Evolutionary conservation across 495 filamentous ascomycete genomes (phyloP).

Genomic region (Cetradonia linearis): DNA sequence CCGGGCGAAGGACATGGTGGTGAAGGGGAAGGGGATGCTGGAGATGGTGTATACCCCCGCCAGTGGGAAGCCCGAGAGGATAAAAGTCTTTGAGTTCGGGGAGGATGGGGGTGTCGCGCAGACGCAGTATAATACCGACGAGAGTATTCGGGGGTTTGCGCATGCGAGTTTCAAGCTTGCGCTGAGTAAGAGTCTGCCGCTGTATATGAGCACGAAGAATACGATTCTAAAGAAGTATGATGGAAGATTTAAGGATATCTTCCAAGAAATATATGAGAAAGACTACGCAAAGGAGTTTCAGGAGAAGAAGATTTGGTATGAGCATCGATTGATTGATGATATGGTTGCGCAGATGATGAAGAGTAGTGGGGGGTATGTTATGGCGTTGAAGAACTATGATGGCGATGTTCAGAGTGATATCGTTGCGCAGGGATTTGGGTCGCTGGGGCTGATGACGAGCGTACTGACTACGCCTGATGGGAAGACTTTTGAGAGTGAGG

Average conservation of each 20-base stretch:
- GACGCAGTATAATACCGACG: constrained; percentile 96
- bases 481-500: constrained; percentile 93
- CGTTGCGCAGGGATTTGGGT: constrained; percentile 95
- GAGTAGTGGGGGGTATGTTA: constrained; percentile 85
- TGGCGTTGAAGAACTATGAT: constrained; percentile 99
- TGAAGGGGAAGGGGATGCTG: constrained; percentile 70
- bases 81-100: constrained; percentile 86
- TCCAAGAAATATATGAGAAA: constrained; percentile 89
- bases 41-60: constrained; percentile 87
- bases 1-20: constrained; percentile 81
- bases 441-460: constrained; percentile 95
- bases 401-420: constrained; percentile 98
- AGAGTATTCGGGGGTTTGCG: constrained; percentile 87
- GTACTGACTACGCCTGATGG: constrained; percentile 92
- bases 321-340: constrained; percentile 97
- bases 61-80: constrained; percentile 69
- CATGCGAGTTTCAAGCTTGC: constrained; percentile 95
- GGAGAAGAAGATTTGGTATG: constrained; percentile 90
- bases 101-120: constrained; percentile 72
- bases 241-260: constrained; percentile 97
- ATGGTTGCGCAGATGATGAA: constrained; percentile 99
- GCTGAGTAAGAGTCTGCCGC: constrained; percentile 68
- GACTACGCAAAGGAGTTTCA: constrained; percentile 83
- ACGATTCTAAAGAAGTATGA: constrained; percentile 99
- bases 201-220: constrained; percentile 99